Conservation (phyloP, 1,139 yeast species). For the Zygosaccharomyces pseudobailii region DNA sequence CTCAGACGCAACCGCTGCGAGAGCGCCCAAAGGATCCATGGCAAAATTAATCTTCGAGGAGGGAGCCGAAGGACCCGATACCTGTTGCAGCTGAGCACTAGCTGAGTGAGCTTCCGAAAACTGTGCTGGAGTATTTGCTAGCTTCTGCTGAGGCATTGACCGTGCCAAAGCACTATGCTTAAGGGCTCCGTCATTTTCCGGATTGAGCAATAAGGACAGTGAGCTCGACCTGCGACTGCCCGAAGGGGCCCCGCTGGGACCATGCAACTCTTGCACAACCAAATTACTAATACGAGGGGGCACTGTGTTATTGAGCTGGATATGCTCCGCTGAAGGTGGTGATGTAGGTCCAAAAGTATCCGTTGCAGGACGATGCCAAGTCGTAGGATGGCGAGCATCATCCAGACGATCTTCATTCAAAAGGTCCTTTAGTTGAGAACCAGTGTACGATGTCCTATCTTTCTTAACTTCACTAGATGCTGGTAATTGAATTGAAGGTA, state of each 20-base stretch:
- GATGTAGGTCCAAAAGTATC: not conserved
- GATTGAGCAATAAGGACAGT: constrained; percentile 23
- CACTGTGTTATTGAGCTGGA: constrained; percentile 6
- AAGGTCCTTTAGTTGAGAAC: not conserved
- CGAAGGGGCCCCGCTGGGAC: constrained; percentile 2
- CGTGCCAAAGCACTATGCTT: not conserved
- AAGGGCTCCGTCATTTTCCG: constrained; percentile 11
- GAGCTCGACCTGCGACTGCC: constrained; percentile 19
- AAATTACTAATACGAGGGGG: constrained; percentile 8
- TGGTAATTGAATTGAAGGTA: constrained; percentile 30
- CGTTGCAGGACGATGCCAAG: not conserved
- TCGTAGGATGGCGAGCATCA: not conserved
- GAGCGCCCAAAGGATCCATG: constrained; percentile 35
- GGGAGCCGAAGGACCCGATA: constrained; percentile 5
- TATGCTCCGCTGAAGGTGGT: not conserved
- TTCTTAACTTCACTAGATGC: not conserved
- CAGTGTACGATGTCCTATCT: not conserved
- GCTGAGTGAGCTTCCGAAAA: not conserved
- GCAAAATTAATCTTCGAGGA: constrained; percentile 26
- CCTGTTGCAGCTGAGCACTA: not conserved
- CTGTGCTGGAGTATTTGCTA: not conserved
- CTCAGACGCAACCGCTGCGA: constrained; percentile 36
- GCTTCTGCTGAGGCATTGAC: not conserved
- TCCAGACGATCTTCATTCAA: not conserved
- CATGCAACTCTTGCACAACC: constrained; percentile 9